phyloP scores from a whole-genome alignment of 176 grass and related monocot species.

The barley (Hordeum vulgare) region MorexV3_pseudomolecules_assembly NC_058519.1:569273293-569273792 shows the following conservation, averaged over 20 bases:
- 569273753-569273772: background rate
- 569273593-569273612: background rate
- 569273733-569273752: background rate
- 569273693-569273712: background rate
- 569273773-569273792: background rate
- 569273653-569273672: background rate
- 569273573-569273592: background rate
- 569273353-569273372: background rate
- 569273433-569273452: background rate
- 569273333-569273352: background rate
- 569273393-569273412: background rate
- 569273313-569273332: background rate
- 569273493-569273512: background rate
- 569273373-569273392: background rate
- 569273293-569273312: background rate
- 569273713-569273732: background rate
- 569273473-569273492: background rate
- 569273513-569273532: background rate
- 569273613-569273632: background rate
- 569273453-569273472: background rate
- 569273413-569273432: too few relatives aligned
- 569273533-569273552: background rate
- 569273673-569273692: background rate
- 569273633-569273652: background rate
- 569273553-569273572: background rate